Evolutionary conservation across 2,329 filamentous ascomycete genomes (phyloP), one percentile per base, ranked within the genome.

Genomic region (Calonectria multiphialidica): DNA sequence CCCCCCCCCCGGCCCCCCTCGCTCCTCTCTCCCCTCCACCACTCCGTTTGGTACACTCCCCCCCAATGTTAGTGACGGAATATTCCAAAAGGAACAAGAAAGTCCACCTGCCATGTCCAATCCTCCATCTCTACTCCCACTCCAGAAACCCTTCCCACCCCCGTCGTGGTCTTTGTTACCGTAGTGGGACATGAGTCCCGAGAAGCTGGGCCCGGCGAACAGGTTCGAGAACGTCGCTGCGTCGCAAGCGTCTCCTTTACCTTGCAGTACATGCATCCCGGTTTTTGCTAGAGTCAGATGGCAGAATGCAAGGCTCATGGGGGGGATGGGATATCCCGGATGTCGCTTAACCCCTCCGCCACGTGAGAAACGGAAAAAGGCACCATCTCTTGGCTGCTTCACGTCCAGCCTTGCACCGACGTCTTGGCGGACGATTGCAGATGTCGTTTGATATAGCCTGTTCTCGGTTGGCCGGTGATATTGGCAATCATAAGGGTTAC

Each of bases 221-320:
- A 57, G 21, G 53, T 57, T 57, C 53, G 53, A 57, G 53, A 57
- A 57, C 53, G 53, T 25, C 33, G 35, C n/a, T n/a, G 53, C 33
- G 53, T 57, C 53, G 33, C 33, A 57, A 40, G n/a, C 35, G 21
- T 21, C 33, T 40, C 49, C 33, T 55, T 33, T 57, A 21, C 53
- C 53, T 57, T 57, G 53, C 33, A 40, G 15, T n/a, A 25, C 53
- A 57, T 57, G 33, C 53, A 57, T 57, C 53, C 53, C 53, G 33
- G 30, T 30, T 6, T 35, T 16, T 6, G n/a, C 50, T 12, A 35
- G 30, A 55, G 23, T 30, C 50, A 57, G 33, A 57, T 40, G 53
- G 33, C 53, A 8, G 13, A 25, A 40, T 57, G 13, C 21, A 40
- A 25, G 33, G 33, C n/a, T 40, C 53, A 40, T 7, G 25, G 25